Evolutionary conservation across 2,329 filamentous ascomycete species (phyloP).

Genomic region (Ceratocystis albifundus): DNA sequence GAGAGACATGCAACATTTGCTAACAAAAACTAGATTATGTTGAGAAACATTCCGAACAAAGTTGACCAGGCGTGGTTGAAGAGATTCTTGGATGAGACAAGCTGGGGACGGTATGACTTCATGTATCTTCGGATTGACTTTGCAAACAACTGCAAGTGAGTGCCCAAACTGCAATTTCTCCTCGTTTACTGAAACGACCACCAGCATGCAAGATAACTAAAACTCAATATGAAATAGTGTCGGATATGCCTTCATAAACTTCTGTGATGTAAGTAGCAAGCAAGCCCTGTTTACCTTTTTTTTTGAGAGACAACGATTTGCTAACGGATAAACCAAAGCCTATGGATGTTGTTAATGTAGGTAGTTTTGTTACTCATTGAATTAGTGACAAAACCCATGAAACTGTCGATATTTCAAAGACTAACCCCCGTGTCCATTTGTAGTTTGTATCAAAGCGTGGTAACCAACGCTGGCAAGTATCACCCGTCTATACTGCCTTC

Average conservation of each 20-base stretch:
- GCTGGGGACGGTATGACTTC: conserved; percentile 80
- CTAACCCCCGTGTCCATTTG: not conserved
- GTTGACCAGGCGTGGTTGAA: conserved; percentile 69
- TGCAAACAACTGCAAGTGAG: conserved; percentile 71
- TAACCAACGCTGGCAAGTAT: conserved; percentile 56
- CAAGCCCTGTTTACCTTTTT: not conserved
- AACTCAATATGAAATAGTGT: conserved; percentile 46
- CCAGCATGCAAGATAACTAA: conserved; percentile 15
- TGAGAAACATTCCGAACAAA: conserved; percentile 89
- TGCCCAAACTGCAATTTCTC: conserved; percentile 23
- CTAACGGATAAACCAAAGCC: conserved; percentile 38
- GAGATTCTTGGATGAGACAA: conserved; percentile 64
- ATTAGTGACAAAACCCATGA: too few relatives aligned
- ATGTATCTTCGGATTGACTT: conserved; percentile 90
- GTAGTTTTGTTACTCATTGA: conserved; percentile 25
- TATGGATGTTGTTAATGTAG: conserved; percentile 58
- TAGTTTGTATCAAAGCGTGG: conserved; percentile 61
- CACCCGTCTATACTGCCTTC: not conserved
- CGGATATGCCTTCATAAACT: conserved; percentile 96
- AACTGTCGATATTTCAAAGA: not conserved
- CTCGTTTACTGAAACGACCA: conserved; percentile 26
- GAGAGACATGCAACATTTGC: not conserved
- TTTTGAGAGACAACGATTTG: not conserved
- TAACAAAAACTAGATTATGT: conserved; percentile 60
- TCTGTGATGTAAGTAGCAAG: conserved; percentile 53